Evolutionary conservation across 2,329 filamentous ascomycete species (phyloP), one percentile per base, ranked within the genome.

Genomic region (Lojkania enalia): DNA sequence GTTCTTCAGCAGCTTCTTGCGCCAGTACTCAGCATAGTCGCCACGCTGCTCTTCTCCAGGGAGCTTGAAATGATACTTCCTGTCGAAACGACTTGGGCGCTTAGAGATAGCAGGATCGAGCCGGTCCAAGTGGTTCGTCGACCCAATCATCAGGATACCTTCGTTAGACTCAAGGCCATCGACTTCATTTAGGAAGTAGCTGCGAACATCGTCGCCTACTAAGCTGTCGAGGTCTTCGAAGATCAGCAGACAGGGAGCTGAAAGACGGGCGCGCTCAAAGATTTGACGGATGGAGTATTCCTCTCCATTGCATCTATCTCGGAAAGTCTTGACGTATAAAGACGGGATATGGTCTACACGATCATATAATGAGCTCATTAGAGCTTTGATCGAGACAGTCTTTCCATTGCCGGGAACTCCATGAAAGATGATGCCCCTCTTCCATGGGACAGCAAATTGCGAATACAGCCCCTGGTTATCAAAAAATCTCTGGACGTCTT

Each of bases 171-270:
- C 80, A 9, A 87, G 76, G 0, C 84, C 85, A 52, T 88, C 84
- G 3, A 87, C 79, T 61, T 87, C 83, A 58, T 87, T 87, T 20
- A 87, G 72, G 67, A 88, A 87, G 70, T 85, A 87, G 42, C 76
- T 80, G n/a, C 84, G 74, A 5, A 84, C 78, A 2, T 65, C 52
- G 33, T 82, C 77, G 2, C 75, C 75, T 19, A 88, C 77, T 12
- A 87, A 75, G 3, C 77, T 80, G 61, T 88, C 85, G 3, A 88
- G 74, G 48, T 87, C 85, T 63, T 88, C 85, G 46, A 88, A 85
- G 30, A 88, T 80, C 2, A 88, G 75, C 40, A 86, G 77, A 65
- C 84, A 87, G 0, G 85, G 85, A 0, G 85, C 80, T 45, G 78
- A 77, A 44, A 76, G 72, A 13, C 85, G 71, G 0, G 85, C 85